Evolutionary conservation across 768 basidiomycete species (phyloP).

Genomic region (Leccinum uliginosum): DNA sequence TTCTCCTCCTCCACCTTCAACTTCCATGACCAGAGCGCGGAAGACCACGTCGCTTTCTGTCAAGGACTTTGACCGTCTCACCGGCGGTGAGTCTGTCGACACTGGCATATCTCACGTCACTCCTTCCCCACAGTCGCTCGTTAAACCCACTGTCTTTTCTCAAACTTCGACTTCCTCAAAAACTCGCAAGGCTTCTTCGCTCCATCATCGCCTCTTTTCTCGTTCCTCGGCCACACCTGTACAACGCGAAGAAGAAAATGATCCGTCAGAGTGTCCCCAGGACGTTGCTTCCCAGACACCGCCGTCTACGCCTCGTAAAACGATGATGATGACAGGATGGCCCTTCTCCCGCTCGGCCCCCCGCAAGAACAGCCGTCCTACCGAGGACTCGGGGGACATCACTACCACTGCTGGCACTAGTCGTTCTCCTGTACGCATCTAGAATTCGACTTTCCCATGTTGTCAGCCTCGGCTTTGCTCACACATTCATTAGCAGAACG

Average conservation of each 20-base stretch:
- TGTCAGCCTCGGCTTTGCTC: constrained; percentile 1
- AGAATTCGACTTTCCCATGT: background rate
- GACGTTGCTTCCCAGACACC: constrained; percentile 11
- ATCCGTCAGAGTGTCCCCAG: constrained; percentile 2
- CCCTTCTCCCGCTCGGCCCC: constrained; percentile 27
- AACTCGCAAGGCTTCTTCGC: constrained; percentile 17
- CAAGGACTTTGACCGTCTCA: constrained; percentile 32
- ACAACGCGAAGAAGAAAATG: background rate
- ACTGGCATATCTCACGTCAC: background rate
- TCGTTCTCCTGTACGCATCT: constrained; percentile 13
- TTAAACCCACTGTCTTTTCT: constrained; percentile 21
- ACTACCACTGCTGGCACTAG: background rate
- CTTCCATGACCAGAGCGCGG: constrained; percentile 25
- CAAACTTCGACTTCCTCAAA: constrained; percentile 9
- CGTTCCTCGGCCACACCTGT: constrained; percentile 19
- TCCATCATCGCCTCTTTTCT: constrained; percentile 29
- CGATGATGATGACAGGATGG: constrained; percentile 21
- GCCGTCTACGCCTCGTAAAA: constrained; percentile 21
- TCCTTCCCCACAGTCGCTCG: constrained; percentile 17
- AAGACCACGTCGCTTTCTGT: constrained; percentile 25
- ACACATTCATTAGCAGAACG: constrained; percentile 6
- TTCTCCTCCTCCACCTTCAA: background rate
- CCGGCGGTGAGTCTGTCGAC: constrained; percentile 32
- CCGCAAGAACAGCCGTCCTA: constrained; percentile 13
- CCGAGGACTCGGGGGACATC: constrained; percentile 3